phyloP scores from a whole-genome alignment of 345 rosid species.

The Ceriops zippeliana region DNA sequence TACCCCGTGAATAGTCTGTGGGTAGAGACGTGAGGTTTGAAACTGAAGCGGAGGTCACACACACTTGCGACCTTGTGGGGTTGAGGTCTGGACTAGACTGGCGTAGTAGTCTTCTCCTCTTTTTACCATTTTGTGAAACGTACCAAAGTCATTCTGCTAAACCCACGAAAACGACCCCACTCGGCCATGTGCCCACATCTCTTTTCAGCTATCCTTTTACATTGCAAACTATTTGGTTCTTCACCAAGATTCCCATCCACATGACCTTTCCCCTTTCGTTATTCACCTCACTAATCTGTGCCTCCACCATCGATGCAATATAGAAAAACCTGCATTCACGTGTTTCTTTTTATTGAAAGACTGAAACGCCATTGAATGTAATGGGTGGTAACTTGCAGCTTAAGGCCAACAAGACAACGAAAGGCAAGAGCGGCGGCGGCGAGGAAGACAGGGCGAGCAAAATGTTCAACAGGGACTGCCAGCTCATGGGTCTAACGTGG shows the following conservation, averaged over 20 bases:
- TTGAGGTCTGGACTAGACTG: too few species aligned
- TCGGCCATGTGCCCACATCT: too few species aligned
- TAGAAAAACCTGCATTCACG: too few species aligned
- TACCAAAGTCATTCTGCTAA: too few species aligned
- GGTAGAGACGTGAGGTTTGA: not conserved
- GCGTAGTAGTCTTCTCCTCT: too few species aligned
- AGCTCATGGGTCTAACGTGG: slow-evolving; percentile 99
- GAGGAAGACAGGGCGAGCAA: slow-evolving; percentile 53
- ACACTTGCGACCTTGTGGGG: not conserved
- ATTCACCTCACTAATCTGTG: too few species aligned
- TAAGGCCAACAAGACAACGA: slow-evolving; percentile 43
- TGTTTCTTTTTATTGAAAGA: not conserved
- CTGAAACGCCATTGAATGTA: slow-evolving; percentile 13
- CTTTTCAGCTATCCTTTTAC: slow-evolving; percentile 19
- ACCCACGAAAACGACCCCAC: too few species aligned
- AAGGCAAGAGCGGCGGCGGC: not conserved
- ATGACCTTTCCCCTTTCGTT: slow-evolving; percentile 28
- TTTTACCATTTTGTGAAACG: too few species aligned
- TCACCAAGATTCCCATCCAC: slow-evolving; percentile 13
- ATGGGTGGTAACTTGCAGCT: slow-evolving; percentile 41
- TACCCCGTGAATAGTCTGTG: too few species aligned
- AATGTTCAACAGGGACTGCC: slow-evolving; percentile 92
- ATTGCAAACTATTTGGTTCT: slow-evolving; percentile 30
- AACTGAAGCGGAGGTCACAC: not conserved
- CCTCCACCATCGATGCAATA: too few species aligned